Base-by-base conservation (phyloP, 768 basidiomycete species). In the Psilocybe cyanescens region DNA sequence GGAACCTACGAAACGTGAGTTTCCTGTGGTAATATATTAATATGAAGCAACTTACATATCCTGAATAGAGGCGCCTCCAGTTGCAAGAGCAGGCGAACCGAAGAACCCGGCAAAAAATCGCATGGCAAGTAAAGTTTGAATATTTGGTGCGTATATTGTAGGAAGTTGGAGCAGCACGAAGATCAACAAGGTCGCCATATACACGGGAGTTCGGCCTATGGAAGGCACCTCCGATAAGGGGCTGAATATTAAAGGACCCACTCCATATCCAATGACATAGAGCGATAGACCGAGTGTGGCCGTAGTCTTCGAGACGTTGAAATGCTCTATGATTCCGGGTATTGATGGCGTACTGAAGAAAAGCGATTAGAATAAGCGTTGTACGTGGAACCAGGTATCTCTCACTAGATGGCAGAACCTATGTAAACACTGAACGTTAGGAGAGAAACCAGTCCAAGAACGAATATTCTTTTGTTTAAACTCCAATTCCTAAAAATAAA, bases 371-470 rank as follows among this genome's bases (percentile, higher is more conserved):
- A 52, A 35, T n/a, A 16, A n/a, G 8, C 12, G 50, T 31, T 12
- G 8, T n/a, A 29, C 12, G 5, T 14, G 0, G 1, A 30, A 19
- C 11, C 3, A n/a, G 49, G 14, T 14, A 12, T 7, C 29, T 29
- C 50, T 52, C 17, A 52, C 50, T 52, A 52, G 28, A 52, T 52
- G 24, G 50, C 50, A 35, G 50, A 52, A 14, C 50, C 50, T 12
- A 52, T 55, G 54, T 37, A 55, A 3, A 37, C 54, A 28, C 39
- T 55, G 19, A 55, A 41, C 12, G 54, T 55, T n/a, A 37, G 54
- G 35, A 55, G 24, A 44, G 54, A 35, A n/a, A 55, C 35, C 39
- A 55, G 39, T 6, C 12, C 54, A 35, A 55, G 28, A 31, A 52
- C 50, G 2, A 52, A 52, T n/a, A 52, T 52, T 31, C 50, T 2